A percentile compares a stretch with the other conserved stretches of the same genome.
Evolutionary conservation across 108 stramenopile genomes (phyloP).

Genomic region (Cyclostephanos invisitatus): DNA sequence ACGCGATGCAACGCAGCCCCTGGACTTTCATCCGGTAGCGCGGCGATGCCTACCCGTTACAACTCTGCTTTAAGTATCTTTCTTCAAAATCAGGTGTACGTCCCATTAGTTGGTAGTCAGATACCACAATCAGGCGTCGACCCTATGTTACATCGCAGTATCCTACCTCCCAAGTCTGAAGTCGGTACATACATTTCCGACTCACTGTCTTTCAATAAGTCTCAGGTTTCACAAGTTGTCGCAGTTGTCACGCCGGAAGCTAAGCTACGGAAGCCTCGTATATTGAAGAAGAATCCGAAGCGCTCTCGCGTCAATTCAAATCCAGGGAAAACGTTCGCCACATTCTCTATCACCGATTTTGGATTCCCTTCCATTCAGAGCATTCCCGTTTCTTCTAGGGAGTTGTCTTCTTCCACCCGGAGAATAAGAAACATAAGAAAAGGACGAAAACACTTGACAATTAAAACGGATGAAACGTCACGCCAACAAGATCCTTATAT

Average conservation of each 20-base stretch:
- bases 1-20: not conserved
- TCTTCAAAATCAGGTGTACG: not conserved
- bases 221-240: not conserved
- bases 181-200: not conserved
- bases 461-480: not conserved
- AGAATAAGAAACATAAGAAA: not conserved
- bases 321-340: too few species aligned
- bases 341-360: conserved; percentile 4
- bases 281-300: not conserved
- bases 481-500: not conserved
- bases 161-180: not conserved
- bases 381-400: not conserved
- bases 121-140: not conserved
- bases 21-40: not conserved
- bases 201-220: not conserved
- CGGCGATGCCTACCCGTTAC: not conserved
- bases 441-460: not conserved
- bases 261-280: not conserved
- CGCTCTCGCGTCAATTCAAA: not conserved
- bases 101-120: not conserved
- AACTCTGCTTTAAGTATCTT: not conserved
- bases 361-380: conserved; percentile 7
- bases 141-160: not conserved
- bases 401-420: not conserved
- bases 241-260: conserved; percentile 2